phyloP scores from a whole-genome alignment of 1,284 basidiomycete genomes.

The Rhodotorula glutinis region DNA sequence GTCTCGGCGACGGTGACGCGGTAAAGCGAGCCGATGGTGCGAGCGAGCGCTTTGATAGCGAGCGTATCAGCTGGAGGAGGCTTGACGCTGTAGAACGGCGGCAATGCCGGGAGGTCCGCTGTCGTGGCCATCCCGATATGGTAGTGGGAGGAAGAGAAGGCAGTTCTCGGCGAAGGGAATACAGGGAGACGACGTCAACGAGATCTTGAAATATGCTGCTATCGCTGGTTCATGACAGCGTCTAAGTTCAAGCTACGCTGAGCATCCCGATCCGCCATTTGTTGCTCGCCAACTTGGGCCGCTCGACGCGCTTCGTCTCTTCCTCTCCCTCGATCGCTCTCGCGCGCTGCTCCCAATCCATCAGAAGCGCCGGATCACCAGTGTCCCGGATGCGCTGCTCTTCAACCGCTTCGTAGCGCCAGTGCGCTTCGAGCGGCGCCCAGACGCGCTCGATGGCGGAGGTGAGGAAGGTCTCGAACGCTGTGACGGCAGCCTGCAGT shows the following conservation, averaged over 20 bases:
- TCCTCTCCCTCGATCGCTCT: constrained; percentile 26
- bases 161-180: no score
- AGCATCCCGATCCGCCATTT: constrained; percentile 30
- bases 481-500: constrained; percentile 22
- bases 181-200: not conserved
- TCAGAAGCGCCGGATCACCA: constrained; percentile 16
- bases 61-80: constrained; percentile 8
- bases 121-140: not conserved
- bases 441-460: constrained; percentile 17
- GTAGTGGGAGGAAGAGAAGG: no score
- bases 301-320: constrained; percentile 34
- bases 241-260: not conserved
- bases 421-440: constrained; percentile 27
- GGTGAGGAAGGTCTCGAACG: constrained; percentile 15
- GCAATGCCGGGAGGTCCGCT: constrained; percentile 7
- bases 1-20: constrained; percentile 26
- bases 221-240: not conserved
- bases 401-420: constrained; percentile 29
- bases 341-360: constrained; percentile 26
- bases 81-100: constrained; percentile 11
- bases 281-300: constrained; percentile 17
- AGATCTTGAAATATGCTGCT: not conserved
- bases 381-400: constrained; percentile 21
- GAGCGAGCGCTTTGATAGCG: constrained; percentile 8
- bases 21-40: constrained; percentile 16